A percentile compares a stretch with the other conserved stretches of the same genome.
Evolutionary conservation across 495 filamentous ascomycete species (phyloP).

Genomic region (Penicillium malachiteum): DNA sequence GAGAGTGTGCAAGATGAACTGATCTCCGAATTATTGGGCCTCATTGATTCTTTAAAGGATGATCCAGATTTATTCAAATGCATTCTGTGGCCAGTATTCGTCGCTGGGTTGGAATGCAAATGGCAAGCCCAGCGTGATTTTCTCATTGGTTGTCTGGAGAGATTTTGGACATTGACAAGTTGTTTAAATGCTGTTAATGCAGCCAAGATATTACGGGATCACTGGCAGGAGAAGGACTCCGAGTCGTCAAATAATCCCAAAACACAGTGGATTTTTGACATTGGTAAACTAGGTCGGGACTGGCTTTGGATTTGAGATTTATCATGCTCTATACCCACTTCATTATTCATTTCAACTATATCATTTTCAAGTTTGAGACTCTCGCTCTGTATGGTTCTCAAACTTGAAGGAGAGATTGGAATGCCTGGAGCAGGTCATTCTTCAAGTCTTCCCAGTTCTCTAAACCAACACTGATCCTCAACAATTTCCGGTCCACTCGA

Average conservation of each 20-base stretch:
- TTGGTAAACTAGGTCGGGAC: conserved; percentile 35
- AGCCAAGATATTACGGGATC: conserved; percentile 25
- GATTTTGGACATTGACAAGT: conserved; percentile 36
- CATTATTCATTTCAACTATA: background rate
- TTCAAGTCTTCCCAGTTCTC: conserved; percentile 78
- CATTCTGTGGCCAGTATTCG: conserved; percentile 57
- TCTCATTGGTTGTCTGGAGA: conserved; percentile 27
- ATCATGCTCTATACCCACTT: background rate
- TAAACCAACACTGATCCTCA: conserved; percentile 76
- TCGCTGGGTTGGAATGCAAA: conserved; percentile 51
- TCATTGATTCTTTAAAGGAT: conserved; percentile 45
- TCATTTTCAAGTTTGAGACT: too few species aligned
- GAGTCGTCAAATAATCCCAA: background rate
- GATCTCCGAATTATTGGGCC: conserved; percentile 39
- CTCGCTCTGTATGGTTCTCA: too few species aligned
- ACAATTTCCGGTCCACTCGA: conserved; percentile 61
- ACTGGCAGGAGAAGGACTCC: conserved; percentile 25
- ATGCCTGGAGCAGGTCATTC: conserved; percentile 67
- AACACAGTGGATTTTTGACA: conserved; percentile 39
- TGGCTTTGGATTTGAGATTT: conserved; percentile 38
- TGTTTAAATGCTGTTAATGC: conserved; percentile 43
- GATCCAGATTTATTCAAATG: conserved; percentile 53
- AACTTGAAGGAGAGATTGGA: conserved; percentile 29
- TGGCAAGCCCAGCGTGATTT: conserved; percentile 27
- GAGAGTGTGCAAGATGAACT: conserved; percentile 30